These are phyloP conservation scores for Glycine latifolia DNA, from an alignment of 306 rosid genomes.

Conservation along the genomic window DNA sequence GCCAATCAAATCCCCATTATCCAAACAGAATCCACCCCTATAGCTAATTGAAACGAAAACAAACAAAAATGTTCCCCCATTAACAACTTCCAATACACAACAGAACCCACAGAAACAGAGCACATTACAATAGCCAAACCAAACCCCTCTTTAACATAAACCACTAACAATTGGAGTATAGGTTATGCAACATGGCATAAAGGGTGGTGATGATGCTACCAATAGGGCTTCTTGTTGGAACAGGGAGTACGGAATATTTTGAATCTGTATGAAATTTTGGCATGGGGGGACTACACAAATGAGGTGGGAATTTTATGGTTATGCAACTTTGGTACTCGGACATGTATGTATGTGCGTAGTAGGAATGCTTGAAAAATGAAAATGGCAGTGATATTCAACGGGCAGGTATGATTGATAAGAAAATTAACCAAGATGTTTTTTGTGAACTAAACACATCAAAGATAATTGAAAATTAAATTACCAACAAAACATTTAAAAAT, in stretches of 20 bases:
- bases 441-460: neutral
- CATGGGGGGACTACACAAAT: neutral
- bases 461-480: neutral
- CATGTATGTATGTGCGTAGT: neutral
- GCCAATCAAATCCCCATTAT: neutral
- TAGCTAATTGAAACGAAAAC: neutral
- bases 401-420: neutral
- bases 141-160: neutral
- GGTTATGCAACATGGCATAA: neutral
- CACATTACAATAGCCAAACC: neutral
- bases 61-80: neutral
- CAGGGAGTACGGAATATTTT: neutral
- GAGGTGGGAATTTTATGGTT: neutral
- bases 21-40: conserved; percentile 1
- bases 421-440: neutral
- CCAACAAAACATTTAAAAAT: neutral
- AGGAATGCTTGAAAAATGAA: neutral
- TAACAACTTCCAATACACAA: neutral
- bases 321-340: neutral
- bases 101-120: neutral
- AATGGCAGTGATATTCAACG: neutral
- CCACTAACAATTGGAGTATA: neutral
- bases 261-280: neutral
- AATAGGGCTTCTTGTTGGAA: neutral
- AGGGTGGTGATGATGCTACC: neutral